Evolutionary conservation across 2,329 filamentous ascomycete species (phyloP).

Genomic region (Aspergillus vadensis): DNA sequence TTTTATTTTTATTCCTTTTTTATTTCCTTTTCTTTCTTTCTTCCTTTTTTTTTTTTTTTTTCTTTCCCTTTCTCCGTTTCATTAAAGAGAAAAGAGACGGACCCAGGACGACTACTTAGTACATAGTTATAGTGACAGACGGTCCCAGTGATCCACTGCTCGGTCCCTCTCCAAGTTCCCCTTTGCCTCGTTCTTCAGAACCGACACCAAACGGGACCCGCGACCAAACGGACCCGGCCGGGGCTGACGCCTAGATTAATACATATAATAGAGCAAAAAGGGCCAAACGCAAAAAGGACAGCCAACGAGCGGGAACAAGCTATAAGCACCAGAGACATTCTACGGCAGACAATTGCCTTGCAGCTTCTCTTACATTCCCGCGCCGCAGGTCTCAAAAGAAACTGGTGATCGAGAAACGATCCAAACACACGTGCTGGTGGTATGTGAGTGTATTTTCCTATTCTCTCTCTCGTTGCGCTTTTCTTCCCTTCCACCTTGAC

Average conservation of each 20-base stretch:
- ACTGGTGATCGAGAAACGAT: conserved; percentile 13
- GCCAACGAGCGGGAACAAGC: conserved; percentile 9
- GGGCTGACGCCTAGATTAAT: conserved; percentile 4
- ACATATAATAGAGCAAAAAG: conserved; percentile 3
- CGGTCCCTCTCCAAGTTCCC: conserved; percentile 5
- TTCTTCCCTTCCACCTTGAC: conserved; percentile 5
- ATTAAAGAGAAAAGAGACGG: conserved; percentile 10
- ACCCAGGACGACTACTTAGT: conserved; percentile 12
- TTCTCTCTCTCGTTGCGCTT: conserved; percentile 3
- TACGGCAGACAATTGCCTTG: conserved; percentile 24
- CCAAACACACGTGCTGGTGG: conserved; percentile 25
- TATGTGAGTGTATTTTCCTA: conserved; percentile 19
- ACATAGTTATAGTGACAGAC: conserved; percentile 21
- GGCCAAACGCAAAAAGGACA: conserved; percentile 1
- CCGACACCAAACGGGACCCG: conserved; percentile 13
- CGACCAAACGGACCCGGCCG: conserved; percentile 13
- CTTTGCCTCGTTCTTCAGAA: conserved; percentile 15
- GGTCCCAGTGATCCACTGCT: conserved; percentile 19
- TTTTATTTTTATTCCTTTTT: conserved; percentile 5
- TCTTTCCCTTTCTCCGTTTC: conserved; percentile 17
- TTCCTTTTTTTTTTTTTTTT: conserved; percentile 13
- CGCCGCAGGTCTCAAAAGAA: conserved; percentile 23
- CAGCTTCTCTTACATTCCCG: conserved; percentile 24
- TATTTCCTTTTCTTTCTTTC: not conserved
- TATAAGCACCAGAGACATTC: conserved; percentile 20